Conservation (phyloP, 208 protist genomes). For the Crithidia brevicula region DNA sequence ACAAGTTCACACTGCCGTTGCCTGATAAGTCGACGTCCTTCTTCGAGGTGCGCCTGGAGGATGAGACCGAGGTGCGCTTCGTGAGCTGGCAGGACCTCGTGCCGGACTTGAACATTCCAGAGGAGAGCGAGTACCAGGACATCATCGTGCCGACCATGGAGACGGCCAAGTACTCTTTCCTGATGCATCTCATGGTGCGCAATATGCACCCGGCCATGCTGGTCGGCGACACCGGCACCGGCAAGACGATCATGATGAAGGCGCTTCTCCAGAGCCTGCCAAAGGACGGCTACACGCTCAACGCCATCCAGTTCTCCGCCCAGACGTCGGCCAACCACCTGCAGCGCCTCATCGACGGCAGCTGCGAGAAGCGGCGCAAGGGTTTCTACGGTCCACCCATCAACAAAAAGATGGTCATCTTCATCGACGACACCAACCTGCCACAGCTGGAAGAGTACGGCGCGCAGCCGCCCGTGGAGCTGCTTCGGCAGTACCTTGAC, state of each 20-base stretch:
- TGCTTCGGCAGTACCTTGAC: conserved; percentile 97
- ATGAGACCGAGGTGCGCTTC: conserved; percentile 75
- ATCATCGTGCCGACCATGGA: conserved; percentile 96
- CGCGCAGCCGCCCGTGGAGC: conserved; percentile 96
- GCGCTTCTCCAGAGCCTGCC: conserved; percentile 83
- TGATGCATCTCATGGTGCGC: conserved; percentile 86
- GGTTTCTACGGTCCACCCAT: conserved; percentile 95
- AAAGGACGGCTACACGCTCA: conserved; percentile 83
- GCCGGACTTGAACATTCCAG: conserved; percentile 79
- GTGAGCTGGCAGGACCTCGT: conserved; percentile 84
- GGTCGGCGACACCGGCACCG: conserved; percentile 95
- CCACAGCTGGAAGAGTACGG: conserved; percentile 96
- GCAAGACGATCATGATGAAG: conserved; percentile 96
- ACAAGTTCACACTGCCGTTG: conserved; percentile 68
- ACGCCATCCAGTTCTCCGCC: conserved; percentile 96
- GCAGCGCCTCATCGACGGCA: conserved; percentile 95
- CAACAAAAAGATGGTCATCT: conserved; percentile 95
- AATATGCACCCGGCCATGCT: conserved; percentile 87
- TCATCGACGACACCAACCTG: conserved; percentile 97
- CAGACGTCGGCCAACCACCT: conserved; percentile 93
- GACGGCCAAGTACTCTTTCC: conserved; percentile 92
- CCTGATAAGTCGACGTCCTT: conserved; percentile 80
- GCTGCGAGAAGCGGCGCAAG: conserved; percentile 95
- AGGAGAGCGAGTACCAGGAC: conserved; percentile 91
- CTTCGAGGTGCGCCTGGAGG: conserved; percentile 85